Evolutionary conservation across 306 rosid species (phyloP), one percentile per base, ranked within the genome.

Genomic region (Quercus mongolica): DNA sequence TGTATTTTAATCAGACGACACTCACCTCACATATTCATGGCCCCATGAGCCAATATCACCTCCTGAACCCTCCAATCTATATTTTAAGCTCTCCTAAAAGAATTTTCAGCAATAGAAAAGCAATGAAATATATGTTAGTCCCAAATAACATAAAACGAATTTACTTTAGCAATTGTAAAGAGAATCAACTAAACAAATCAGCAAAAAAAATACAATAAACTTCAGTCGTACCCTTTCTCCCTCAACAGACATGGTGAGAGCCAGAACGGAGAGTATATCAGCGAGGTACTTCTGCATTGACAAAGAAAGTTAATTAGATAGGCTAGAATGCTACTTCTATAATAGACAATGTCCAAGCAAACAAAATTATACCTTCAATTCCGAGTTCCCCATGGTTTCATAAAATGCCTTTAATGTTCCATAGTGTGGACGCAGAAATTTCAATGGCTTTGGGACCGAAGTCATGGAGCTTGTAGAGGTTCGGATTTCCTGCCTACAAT

Each of bases 1-100:
- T 12, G 46, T 9, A 6, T 26, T 13, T 56, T 62, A 69, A 70
- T 30, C 58, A 78, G 59, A 75, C 23, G 21, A 56, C 59, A 52
- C 92, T 89, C 78, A 92, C 99, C 99, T 93, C 80, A 96, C 99
- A 89, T 96, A 96, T 87, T 96, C 99, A 63, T 96, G 99, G 61
- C 99, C 99, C 99, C 99, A 96, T 14, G 98, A 96, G 68, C 99
- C 98, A 72, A 96, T 96, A 77, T 96, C 99, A 19, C 99, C 96
- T 51, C 87, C 97, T 1, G 98, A 96, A 71, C 99, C 99, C 84
- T 88, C 68, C 77, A 96, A 69, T 77, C 99, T 88, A 85, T 93
- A 96, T 80, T 91, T 93, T 35, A 96, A 87, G 84, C 99, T 96
- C 82, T 96, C 99, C 99, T 96, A 91, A 74, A 56, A 85, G 21